Evolutionary conservation across 1,139 yeast species (phyloP), one percentile per base, ranked within the genome.

Genomic region (Keqinozyma sinolaborantium): DNA sequence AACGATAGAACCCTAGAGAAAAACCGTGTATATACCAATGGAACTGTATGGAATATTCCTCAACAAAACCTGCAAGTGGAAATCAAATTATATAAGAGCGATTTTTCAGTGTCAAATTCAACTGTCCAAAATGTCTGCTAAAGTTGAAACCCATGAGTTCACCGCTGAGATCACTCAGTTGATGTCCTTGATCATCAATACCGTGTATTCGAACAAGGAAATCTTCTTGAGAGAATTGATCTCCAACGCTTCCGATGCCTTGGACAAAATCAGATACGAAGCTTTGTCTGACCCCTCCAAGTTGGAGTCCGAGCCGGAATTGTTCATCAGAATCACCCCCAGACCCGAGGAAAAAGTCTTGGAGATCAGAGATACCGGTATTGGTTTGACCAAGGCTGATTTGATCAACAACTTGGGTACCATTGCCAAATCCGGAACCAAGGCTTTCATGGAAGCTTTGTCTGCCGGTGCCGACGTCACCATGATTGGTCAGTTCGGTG

Each of bases 401-500:
- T 78, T 94, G 65, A 94, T 94, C 60, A 94, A 94, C 83, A 94
- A 94, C 77, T 85, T 94, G 70, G 99, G 99, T 83, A 92, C 98
- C 49, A 94, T 94, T 62, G 98, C 99, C 61, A 94, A 92, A 76
- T 94, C 98, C 48, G 99, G 98, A 73, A 94, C 99, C 56, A 94
- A 94, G 77, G 86, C 95, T 50, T 94, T 94, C 67, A 92, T 94
- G 98, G 98, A 94, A 73, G 98, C 98, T 49, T 79, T 92, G 51
- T 83, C 95, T 49, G 97, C 97, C 48, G 99, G 99, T 73, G 98
- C 98, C 47, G 99, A 94, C 68, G 97, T 94, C 47, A 88, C 97
- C 47, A 94, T 94, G 98, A 94, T 94, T 73, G 99, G 99, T 79
- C 98, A 94, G 74, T 94, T 94, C 76, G 99, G 99, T 87, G 98